These are phyloP conservation scores for Pyrenopolyporus hunteri DNA, from an alignment of 495 filamentous ascomycete species.

Conservation along the genomic window DNA sequence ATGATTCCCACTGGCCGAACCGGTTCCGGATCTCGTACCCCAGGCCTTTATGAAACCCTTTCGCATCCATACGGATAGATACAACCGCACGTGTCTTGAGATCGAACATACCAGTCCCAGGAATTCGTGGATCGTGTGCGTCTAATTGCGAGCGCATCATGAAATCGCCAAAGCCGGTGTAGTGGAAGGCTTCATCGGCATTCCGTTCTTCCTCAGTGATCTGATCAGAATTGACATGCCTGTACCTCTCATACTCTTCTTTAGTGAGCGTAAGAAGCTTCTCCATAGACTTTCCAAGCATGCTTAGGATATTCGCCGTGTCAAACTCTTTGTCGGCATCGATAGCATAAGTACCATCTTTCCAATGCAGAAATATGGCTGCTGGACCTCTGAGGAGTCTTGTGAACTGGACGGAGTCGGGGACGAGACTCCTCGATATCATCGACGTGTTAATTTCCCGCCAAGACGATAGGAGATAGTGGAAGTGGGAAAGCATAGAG, in stretches of 20 bases:
- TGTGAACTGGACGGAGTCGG: conserved; percentile 69
- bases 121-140: conserved; percentile 83
- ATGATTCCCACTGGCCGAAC: conserved; percentile 83
- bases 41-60: conserved; percentile 71
- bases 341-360: conserved; percentile 89
- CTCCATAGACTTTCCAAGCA: conserved; percentile 94
- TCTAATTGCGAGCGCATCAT: conserved; percentile 96
- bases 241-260: conserved; percentile 83
- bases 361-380: conserved; percentile 84
- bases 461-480: conserved; percentile 88
- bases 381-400: conserved; percentile 69
- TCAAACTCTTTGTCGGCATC: conserved; percentile 97
- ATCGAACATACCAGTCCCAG: conserved; percentile 95
- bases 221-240: conserved; percentile 66
- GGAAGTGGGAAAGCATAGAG: conserved; percentile 82
- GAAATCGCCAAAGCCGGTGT: conserved; percentile 86
- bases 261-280: conserved; percentile 87
- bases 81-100: conserved; percentile 93
- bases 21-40: conserved; percentile 85
- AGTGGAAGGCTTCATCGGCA: conserved; percentile 80
- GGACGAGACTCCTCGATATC: conserved; percentile 70
- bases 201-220: conserved; percentile 68
- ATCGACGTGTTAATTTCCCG: conserved; percentile 67
- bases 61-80: conserved; percentile 83
- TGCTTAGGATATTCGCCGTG: conserved; percentile 79